Base-by-base conservation (phyloP, 1,284 basidiomycete species). In the Rhodotorula sp. region DNA sequence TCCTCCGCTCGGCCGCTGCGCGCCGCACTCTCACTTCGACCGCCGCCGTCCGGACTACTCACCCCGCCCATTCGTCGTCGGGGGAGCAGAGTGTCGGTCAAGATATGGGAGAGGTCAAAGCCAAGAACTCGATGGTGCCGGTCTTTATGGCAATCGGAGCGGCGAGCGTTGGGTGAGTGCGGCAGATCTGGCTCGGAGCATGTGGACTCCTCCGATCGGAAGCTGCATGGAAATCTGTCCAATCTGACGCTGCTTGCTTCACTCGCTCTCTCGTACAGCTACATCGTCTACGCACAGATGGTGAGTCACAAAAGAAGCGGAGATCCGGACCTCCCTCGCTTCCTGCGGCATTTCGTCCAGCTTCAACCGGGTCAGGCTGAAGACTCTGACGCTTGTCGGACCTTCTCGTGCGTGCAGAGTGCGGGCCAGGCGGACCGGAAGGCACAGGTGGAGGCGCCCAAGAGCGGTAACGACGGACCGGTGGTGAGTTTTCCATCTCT, bases 61-160 rank as follows among this genome's bases (percentile, higher is more conserved):
- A 23, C 23, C 51, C n/a, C 14, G 20, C 46, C 2, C 43, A n/a
- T 23, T 52, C 49, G 26, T 56, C 54, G 54, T 56, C 54, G 54
- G 63, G 18, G 5, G 26, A 21, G 10, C 52, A 46, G 16, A 16
- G n/a, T 10, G 46, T 67, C 31, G 59, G 59, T 31, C 59, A 62
- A 31, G 65, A 67, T 54, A 31, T 46, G 12, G 54, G 43, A 20
- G 65, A 67, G 34, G 39, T n/a, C 10, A 21, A 48, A 46, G 4
- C 39, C 29, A 67, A 67, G 60, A 67, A 67, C 54, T 46, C 59
- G 3, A 29, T 31, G 8, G 29, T 56, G 14, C 65, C 65, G 10
- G 23, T 67, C 14, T 56, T 62, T 21, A n/a, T 62, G 21, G 49
- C 20, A 20, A 51, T 51, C 18, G 49, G 49, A 1, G 49, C 49